phyloP scores from a whole-genome alignment of 192 early-diverging fungal genomes.

The Funneliformis mosseae region DNA sequence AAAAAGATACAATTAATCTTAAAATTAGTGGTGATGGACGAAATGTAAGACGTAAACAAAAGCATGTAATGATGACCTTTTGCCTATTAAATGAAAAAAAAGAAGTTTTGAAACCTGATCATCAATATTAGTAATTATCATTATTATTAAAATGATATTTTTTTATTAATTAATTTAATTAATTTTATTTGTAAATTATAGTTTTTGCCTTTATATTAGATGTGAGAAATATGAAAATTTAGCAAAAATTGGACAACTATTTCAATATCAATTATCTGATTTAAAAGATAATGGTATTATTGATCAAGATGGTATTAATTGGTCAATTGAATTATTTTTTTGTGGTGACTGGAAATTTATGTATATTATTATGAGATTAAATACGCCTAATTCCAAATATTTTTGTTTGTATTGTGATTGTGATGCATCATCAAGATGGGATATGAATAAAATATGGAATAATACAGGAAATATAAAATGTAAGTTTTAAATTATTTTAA shows the following conservation, averaged over 20 bases:
- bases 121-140: background rate
- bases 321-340: background rate
- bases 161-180: background rate
- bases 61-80: conserved; percentile 2
- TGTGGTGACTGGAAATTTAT: background rate
- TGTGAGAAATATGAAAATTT: background rate
- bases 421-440: background rate
- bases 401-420: conserved; percentile 1
- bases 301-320: background rate
- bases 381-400: background rate
- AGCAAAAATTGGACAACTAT: background rate
- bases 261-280: background rate
- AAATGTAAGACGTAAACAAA: conserved; percentile 1
- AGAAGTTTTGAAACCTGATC: conserved; percentile 3
- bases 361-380: background rate
- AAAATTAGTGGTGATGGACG: background rate
- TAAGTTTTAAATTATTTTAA: too few relatives aligned
- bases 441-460: background rate
- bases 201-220: background rate
- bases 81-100: background rate
- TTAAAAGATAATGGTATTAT: conserved; percentile 6
- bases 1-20: background rate
- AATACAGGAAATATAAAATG: background rate
- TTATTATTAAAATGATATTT: too few relatives aligned
- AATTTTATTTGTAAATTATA: background rate